phyloP scores from a whole-genome alignment of 2,329 filamentous ascomycete genomes.

The Colletotrichum chlorophyti region DNA sequence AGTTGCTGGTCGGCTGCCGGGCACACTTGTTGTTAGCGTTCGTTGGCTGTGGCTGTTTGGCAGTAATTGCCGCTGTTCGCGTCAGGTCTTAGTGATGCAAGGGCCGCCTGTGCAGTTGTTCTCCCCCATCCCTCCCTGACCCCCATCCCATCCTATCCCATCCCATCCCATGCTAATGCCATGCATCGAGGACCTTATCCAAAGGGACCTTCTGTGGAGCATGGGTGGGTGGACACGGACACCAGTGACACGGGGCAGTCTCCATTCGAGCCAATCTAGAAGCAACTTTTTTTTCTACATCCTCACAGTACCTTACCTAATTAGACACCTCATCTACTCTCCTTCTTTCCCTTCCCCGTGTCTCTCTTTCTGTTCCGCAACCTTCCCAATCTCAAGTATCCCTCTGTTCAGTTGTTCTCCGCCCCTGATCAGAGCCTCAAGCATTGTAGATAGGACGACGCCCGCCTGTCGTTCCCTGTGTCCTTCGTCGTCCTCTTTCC shows the following conservation, averaged over 20 bases:
- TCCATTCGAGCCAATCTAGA: constrained; percentile 13
- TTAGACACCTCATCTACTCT: constrained; percentile 14
- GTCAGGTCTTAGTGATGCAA: constrained; percentile 19
- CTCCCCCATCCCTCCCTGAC: too few relatives aligned
- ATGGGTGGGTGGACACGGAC: too few relatives aligned
- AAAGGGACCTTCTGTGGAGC: constrained; percentile 5
- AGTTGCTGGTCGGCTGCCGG: not conserved
- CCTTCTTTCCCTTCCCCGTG: not conserved
- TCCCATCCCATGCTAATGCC: too few relatives aligned
- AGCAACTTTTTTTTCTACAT: constrained; percentile 12
- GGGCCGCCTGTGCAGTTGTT: constrained; percentile 7
- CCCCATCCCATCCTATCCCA: too few relatives aligned
- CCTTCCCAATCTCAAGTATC: not conserved
- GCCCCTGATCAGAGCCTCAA: constrained; percentile 15
- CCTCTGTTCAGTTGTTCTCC: constrained; percentile 14
- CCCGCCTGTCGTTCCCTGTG: constrained; percentile 8
- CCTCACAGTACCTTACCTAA: constrained; percentile 24
- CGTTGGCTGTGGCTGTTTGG: too few relatives aligned
- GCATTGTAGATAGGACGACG: constrained; percentile 16
- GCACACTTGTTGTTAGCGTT: too few relatives aligned
- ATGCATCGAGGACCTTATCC: constrained; percentile 3
- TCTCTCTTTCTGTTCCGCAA: not conserved
- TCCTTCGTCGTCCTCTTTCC: not conserved
- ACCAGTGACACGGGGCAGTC: too few relatives aligned
- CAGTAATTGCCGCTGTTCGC: not conserved